Evolutionary conservation across 768 basidiomycete genomes (phyloP), one percentile per base, ranked within the genome.

Genomic region (Lactifluus hygrophoroides): DNA sequence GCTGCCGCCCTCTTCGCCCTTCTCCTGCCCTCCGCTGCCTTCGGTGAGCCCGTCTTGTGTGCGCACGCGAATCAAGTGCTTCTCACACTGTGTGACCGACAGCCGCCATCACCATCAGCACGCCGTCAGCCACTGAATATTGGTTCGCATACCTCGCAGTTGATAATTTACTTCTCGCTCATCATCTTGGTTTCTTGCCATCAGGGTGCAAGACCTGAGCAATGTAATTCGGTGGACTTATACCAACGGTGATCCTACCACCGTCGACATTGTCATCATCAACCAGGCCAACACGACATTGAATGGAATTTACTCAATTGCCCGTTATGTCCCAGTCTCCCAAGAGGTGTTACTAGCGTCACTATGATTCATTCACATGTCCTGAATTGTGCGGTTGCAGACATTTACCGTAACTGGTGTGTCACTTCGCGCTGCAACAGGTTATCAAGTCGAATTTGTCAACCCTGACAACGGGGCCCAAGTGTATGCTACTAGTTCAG

Each of bases 241-340:
- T 60, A 61, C 11, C 48, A 0, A 51, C 28, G 72, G 71, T 25
- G 73, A 74, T 61, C 73, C 72, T 13, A 61, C 51, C 53, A 62
- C 69, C n/a, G 67, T 74, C 44, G 54, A 69, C 44, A 70, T 76
- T 38, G 50, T 66, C 37, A 57, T 76, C 60, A 66, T 65, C 49
- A 75, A 76, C 65, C 6, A 49, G 8, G 58, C 71, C 52, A 68
- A 65, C 51, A 47, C 44, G 35, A 67, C 67, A 10, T 68, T 76
- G 47, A 74, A 75, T 64, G 74, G 74, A 30, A 51, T 53, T 13
- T 75, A 73, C 64, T 68, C 68, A 13, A 74, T 75, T 53, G 69
- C 68, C 19, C 58, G 65, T n/a, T 63, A 58, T 53, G 70, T 74
- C 19, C 65, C 70, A 47, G 55, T 70, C 9, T 68, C 70, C 4